These are phyloP conservation scores for Candida koratica DNA, from an alignment of 805 yeast species.

Conservation along the genomic window DNA sequence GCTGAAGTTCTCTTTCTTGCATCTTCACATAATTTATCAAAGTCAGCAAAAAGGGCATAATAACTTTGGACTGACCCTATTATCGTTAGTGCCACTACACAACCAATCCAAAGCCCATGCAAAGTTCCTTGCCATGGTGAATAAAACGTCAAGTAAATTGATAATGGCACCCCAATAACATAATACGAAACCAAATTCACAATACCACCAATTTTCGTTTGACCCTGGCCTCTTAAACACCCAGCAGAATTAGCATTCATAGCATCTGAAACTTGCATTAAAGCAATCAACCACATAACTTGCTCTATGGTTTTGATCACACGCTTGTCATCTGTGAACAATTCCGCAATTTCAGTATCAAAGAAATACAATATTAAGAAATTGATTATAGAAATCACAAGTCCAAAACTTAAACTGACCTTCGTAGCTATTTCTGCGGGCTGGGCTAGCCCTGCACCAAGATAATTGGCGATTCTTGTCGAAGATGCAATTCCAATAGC, in stretches of 20 bases:
- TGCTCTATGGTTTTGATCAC: slow-evolving; percentile 49
- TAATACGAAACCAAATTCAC: slow-evolving; percentile 57
- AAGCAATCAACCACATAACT: slow-evolving; percentile 60
- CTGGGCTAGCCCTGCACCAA: slow-evolving; percentile 43
- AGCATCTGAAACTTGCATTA: slow-evolving; percentile 69
- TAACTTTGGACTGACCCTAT: slow-evolving; percentile 46
- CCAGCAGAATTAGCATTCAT: slow-evolving; percentile 72
- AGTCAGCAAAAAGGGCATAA: slow-evolving; percentile 33
- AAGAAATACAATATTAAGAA: slow-evolving; percentile 29
- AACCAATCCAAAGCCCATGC: slow-evolving; percentile 64
- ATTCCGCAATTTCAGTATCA: slow-evolving; percentile 30
- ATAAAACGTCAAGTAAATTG: slow-evolving; percentile 51
- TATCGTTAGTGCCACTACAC: slow-evolving; percentile 48
- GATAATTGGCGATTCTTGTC: slow-evolving; percentile 53
- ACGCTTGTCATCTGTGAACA: slow-evolving; percentile 58
- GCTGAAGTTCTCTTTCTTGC: slow-evolving; percentile 34
- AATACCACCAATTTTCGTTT: slow-evolving; percentile 59
- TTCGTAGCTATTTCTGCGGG: slow-evolving; percentile 35
- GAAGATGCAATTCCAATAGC: slow-evolving; percentile 57
- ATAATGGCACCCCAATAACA: slow-evolving; percentile 58
- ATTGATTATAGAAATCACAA: slow-evolving; percentile 31
- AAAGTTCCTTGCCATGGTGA: slow-evolving; percentile 44
- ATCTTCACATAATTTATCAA: slow-evolving; percentile 33
- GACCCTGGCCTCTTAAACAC: slow-evolving; percentile 74
- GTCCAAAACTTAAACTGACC: slow-evolving; percentile 37